These are phyloP conservation scores for sorghum (Sorghum bicolor) DNA, from an alignment of 176 grass and related monocot genomes.

Conservation along the genomic window DNA sequence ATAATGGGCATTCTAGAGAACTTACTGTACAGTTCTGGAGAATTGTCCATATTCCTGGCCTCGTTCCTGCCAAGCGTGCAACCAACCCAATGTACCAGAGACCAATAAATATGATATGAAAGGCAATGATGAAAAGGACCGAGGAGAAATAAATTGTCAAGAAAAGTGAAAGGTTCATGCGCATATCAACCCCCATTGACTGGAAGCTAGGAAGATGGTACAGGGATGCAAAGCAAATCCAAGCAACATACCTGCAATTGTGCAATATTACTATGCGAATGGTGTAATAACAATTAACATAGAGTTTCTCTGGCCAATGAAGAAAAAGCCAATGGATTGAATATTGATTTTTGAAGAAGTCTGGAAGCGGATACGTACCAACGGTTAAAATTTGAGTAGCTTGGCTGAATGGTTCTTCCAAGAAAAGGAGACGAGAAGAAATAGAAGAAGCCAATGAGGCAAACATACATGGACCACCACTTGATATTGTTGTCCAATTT, in stretches of 20 bases:
- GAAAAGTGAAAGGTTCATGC: slow-evolving; percentile 95
- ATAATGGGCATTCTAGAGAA: slow-evolving; percentile 12
- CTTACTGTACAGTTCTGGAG: slow-evolving; percentile 89
- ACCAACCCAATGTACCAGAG: slow-evolving; percentile 93
- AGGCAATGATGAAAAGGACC: slow-evolving; percentile 75
- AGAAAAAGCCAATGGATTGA: neutral
- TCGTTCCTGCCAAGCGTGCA: slow-evolving; percentile 78
- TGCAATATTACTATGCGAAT: neutral
- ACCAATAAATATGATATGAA: slow-evolving; percentile 90
- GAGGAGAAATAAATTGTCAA: slow-evolving; percentile 94
- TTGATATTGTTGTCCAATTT: slow-evolving; percentile 88
- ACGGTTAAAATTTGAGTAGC: slow-evolving; percentile 91
- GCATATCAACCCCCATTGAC: slow-evolving; percentile 98
- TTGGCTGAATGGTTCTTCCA: slow-evolving; percentile 87
- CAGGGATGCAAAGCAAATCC: slow-evolving; percentile 87
- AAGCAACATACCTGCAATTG: slow-evolving; percentile 82
- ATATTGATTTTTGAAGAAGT: neutral
- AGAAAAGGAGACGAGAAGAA: slow-evolving; percentile 95
- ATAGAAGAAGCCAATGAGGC: slow-evolving; percentile 97
- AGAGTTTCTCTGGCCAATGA: slow-evolving; percentile 13
- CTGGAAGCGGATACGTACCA: slow-evolving; percentile 50
- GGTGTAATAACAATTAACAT: neutral
- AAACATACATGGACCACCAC: slow-evolving; percentile 99
- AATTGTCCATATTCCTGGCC: slow-evolving; percentile 82
- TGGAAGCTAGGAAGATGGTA: slow-evolving; percentile 97